Percentiles rank a stretch among this genome's conserved stretches.
These are phyloP conservation scores for Berberis vulgaris DNA, from an alignment of 164 flowering plant species.

Conservation along the genomic window DNA sequence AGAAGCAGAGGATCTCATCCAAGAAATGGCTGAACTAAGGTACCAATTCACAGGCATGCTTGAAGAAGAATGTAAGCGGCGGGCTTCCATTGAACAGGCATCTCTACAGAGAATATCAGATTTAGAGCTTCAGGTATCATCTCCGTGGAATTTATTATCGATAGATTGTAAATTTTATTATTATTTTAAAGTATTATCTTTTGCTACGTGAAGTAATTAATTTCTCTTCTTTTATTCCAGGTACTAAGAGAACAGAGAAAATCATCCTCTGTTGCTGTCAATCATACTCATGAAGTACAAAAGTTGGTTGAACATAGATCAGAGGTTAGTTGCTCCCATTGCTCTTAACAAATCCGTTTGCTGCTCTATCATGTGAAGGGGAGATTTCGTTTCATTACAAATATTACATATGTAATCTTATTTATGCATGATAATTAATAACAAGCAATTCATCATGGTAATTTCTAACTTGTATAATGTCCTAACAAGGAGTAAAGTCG, in stretches of 20 bases:
- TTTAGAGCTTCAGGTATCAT: constrained; percentile 66
- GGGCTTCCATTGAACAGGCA: constrained; percentile 74
- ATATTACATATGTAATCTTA: neutral
- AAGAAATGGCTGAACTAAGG: constrained; percentile 90
- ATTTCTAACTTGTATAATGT: neutral
- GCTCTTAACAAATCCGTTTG: neutral
- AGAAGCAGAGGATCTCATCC: constrained; percentile 75
- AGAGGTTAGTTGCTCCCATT: constrained; percentile 11
- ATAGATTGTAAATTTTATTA: neutral
- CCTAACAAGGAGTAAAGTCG: neutral
- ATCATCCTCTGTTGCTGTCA: constrained; percentile 14
- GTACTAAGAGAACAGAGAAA: constrained; percentile 33
- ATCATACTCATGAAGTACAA: constrained; percentile 19
- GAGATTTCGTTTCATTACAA: neutral
- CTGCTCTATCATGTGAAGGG: neutral
- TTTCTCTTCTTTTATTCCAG: constrained; percentile 17
- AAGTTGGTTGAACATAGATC: constrained; percentile 18
- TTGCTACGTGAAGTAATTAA: neutral
- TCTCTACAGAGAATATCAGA: constrained; percentile 77
- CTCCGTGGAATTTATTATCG: neutral
- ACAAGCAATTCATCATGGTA: neutral
- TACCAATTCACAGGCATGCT: constrained; percentile 66
- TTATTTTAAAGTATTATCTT: neutral
- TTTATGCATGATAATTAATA: neutral
- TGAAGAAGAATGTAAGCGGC: constrained; percentile 78